Evolutionary conservation across 352 stramenopile species (phyloP).

Genomic region (Globisporangium spiculum): DNA sequence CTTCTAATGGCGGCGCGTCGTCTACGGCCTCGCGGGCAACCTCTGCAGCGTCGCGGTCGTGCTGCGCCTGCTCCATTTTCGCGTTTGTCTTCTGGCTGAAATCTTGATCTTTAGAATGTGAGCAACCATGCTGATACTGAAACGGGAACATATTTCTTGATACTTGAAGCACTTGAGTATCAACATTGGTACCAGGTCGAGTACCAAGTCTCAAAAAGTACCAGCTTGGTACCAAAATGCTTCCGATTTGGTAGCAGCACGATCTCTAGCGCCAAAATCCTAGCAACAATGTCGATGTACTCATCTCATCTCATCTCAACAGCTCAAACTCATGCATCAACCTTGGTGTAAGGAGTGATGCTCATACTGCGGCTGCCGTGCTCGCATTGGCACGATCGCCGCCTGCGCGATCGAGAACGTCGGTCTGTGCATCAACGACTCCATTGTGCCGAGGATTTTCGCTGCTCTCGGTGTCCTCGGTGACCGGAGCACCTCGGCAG

Average conservation of each 20-base stretch:
- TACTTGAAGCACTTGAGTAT: neutral
- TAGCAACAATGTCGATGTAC: too few relatives aligned
- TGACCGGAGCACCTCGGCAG: neutral
- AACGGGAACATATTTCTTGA: too few relatives aligned
- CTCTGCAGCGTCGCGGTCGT: neutral
- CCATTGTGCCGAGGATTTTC: slow-evolving; percentile 6
- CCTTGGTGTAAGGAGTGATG: neutral
- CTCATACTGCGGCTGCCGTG: neutral
- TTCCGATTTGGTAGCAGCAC: neutral
- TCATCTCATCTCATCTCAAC: neutral
- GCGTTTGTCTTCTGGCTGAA: neutral
- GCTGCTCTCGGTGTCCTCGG: neutral
- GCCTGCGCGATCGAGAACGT: slow-evolving; percentile 16
- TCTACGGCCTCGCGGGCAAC: neutral
- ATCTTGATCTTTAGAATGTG: neutral
- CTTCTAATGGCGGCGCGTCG: neutral
- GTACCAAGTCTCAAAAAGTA: neutral
- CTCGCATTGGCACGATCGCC: slow-evolving; percentile 3
- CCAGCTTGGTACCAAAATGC: neutral
- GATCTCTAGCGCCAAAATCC: too few relatives aligned
- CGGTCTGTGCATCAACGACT: slow-evolving; percentile 19
- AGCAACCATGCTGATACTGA: neutral
- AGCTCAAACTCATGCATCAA: neutral
- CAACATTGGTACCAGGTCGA: neutral
- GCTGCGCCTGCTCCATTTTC: neutral